Evolutionary conservation across 2,329 filamentous ascomycete species (phyloP), one percentile per base, ranked within the genome.

Genomic region (Xylaria sp.): DNA sequence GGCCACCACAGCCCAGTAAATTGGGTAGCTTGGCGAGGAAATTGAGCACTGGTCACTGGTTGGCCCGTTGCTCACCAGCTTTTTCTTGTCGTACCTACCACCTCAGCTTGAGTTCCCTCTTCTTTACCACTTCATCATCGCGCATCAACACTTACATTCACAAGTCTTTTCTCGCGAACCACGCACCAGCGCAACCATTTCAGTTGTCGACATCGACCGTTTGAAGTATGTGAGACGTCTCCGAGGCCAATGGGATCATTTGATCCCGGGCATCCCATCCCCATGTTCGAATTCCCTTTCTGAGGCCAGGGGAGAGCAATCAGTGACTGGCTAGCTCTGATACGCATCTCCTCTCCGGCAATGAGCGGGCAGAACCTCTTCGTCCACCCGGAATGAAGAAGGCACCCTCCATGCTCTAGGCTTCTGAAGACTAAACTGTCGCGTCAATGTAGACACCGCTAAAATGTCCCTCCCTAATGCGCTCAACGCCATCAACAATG

Each of bases 391-490:
- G 65, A 68, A 72, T 73, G 74, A 72, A 72, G 77, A 85, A 86
- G 87, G 87, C 87, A 89, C 87, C 89, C 87, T 89, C 83, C 85
- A 83, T 79, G 87, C 86, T 88, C 82, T 77, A 77, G 78, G 83
- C 83, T 83, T 81, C 78, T 76, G 78, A 84, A 84, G 85, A 85
- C 87, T 89, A 89, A 89, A 83, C 69, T 77, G 73, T 68, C 70
- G 71, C 72, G 68, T 70, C 60, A 60, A 52, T 77, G 77, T 79
- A 89, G 87, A 88, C 86, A 89, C 86, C 88, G 89, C 80, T 88
- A 97, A 91, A 80, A 99, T 99, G 94, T 94, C 98, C 79, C 94
- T 99, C 83, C 96, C 98, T 89, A 95, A 99, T 90, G 93, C 92
- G 80, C 91, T 97, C 78, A 97, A 97, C 83, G 87, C 89, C 87